Percentiles rank a stretch among this genome's conserved stretches.
phyloP scores from a whole-genome alignment of 2,329 filamentous ascomycete species.

The Xylaria sp. region DNA sequence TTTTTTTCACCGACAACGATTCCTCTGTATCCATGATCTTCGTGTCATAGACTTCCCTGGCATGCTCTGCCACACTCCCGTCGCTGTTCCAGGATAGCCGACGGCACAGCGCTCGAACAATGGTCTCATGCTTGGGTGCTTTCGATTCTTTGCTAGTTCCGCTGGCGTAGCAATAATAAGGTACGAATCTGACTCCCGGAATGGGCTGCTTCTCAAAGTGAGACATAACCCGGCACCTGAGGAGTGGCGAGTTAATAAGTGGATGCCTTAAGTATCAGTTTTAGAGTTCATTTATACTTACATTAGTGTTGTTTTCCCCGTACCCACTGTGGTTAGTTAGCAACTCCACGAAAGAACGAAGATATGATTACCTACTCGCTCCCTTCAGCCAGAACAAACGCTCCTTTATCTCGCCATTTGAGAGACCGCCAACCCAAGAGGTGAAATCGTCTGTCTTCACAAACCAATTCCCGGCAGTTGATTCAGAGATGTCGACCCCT shows the following conservation, averaged over 20 bases:
- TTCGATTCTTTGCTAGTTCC: slow-evolving; percentile 14
- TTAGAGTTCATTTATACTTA: background rate
- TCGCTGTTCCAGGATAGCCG: slow-evolving; percentile 14
- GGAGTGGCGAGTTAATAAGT: background rate
- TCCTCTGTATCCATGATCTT: background rate
- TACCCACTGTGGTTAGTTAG: slow-evolving; percentile 8
- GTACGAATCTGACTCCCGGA: background rate
- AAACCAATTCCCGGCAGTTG: slow-evolving; percentile 9
- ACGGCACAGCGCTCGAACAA: slow-evolving; percentile 13
- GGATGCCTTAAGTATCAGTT: background rate
- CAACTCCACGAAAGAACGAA: background rate
- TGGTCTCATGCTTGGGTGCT: slow-evolving; percentile 7
- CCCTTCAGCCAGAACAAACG: slow-evolving; percentile 13
- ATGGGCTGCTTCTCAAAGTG: background rate
- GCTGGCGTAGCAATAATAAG: slow-evolving; percentile 15
- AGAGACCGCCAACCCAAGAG: background rate
- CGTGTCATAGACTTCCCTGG: background rate
- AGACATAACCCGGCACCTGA: slow-evolving; percentile 5
- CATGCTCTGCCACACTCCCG: background rate
- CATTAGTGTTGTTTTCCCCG: slow-evolving; percentile 18
- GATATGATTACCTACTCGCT: slow-evolving; percentile 8
- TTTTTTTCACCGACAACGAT: background rate
- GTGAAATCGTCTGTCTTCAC: background rate
- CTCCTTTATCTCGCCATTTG: background rate
- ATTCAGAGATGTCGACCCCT: background rate